Evolutionary conservation across 768 basidiomycete species (phyloP), one percentile per base, ranked within the genome.

Genomic region (Hypholoma fasciculare): DNA sequence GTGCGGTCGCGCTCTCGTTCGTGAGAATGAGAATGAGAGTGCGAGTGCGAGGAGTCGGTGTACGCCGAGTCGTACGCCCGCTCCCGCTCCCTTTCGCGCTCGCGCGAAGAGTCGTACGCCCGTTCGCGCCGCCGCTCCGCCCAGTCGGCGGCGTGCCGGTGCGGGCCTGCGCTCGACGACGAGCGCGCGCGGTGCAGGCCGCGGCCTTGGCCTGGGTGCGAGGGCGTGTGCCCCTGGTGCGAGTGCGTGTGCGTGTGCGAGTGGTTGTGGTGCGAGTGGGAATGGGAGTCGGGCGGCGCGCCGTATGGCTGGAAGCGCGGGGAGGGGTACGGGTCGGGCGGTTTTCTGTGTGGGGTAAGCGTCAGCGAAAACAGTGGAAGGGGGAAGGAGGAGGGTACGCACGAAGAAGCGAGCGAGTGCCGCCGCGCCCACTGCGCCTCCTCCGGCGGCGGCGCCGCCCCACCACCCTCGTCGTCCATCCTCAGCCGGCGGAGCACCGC

Each of bases 401-500:
- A 26, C 80, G 76, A 19, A 73, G 68, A 17, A 4, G 82, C 78
- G 34, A 77, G 56, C 7, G 82, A 79, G 40, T 78, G 77, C 53
- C 80, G 73, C 61, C 78, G 74, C 42, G 70, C 63, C 74, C 78
- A 77, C 8, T 20, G 5, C 30, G 14, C 46, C 11, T 39, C 17
- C 36, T 39, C 61, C 67, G 23, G n/a, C n/a, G n/a, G n/a, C n/a
- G n/a, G n/a, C n/a, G n/a, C n/a, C n/a, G n/a, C n/a, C 12, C 20
- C n/a, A 9, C 59, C 71, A 48, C 57, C 52, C 38, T 80, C 76
- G 51, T 86, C 86, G 19, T 86, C 83, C 61, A 80, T 77, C 56
- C 76, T 79, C n/a, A 91, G 71, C 26, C 89, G 79, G 54, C 84
- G 75, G 48, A 91, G 71, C 7, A 91, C 89, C 6, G 87, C 83